phyloP scores from a whole-genome alignment of 345 rosid genomes.

The Eucalyptus brandiana region DNA sequence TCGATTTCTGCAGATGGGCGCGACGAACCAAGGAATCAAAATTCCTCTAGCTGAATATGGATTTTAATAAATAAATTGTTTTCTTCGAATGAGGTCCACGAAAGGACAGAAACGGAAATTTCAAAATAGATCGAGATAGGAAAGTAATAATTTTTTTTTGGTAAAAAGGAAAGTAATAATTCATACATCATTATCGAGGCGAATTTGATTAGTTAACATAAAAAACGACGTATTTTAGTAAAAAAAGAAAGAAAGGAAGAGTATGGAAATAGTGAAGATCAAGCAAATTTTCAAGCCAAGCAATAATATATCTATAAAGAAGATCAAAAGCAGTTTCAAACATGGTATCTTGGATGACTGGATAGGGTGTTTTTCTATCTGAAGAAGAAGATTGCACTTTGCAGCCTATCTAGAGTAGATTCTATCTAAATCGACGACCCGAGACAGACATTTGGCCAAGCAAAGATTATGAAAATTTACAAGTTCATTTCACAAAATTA shows the following conservation, averaged over 20 bases:
- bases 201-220: background rate
- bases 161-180: background rate
- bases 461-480: background rate
- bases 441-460: background rate
- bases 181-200: rapidly evolving
- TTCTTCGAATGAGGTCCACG: background rate
- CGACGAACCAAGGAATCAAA: background rate
- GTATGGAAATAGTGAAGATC: background rate
- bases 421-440: background rate
- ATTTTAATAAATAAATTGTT: background rate
- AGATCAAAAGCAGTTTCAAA: background rate
- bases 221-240: rapidly evolving
- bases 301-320: background rate
- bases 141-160: background rate
- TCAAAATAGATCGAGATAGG: background rate
- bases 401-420: background rate
- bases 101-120: background rate
- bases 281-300: background rate
- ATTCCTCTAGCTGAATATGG: background rate
- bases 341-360: background rate
- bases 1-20: rapidly evolving
- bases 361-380: background rate
- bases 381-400: background rate
- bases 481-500: background rate
- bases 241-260: background rate